Conservation (phyloP, 306 rosid species). For the Mimosa pudica region DNA sequence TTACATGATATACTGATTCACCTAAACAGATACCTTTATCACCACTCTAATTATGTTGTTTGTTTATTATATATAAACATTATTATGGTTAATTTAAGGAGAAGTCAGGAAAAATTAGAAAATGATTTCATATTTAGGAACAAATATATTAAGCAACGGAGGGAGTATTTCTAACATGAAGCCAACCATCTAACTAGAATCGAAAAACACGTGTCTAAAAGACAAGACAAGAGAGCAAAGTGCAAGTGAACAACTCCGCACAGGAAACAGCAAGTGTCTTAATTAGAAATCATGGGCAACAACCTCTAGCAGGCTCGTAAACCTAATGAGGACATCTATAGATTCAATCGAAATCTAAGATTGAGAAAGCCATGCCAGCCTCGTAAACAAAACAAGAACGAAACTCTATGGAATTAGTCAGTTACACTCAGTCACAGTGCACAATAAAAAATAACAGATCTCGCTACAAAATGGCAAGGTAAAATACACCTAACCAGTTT, state of each 20-base stretch:
- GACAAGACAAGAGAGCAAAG: background rate
- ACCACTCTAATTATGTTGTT: too few species aligned
- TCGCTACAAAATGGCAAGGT: slow-evolving; percentile 36
- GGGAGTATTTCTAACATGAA: background rate
- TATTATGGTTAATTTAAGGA: too few species aligned
- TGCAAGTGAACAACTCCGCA: background rate
- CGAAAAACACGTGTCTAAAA: background rate
- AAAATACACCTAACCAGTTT: slow-evolving; percentile 33
- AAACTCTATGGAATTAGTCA: slow-evolving; percentile 45
- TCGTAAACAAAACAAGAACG: slow-evolving; percentile 31
- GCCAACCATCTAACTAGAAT: background rate
- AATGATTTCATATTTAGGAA: too few species aligned
- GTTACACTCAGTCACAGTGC: slow-evolving; percentile 48
- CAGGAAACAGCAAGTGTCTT: background rate
- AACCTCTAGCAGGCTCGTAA: slow-evolving; percentile 12
- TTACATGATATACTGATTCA: too few species aligned
- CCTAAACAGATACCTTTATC: too few species aligned
- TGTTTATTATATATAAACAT: too few species aligned
- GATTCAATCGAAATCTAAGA: slow-evolving; percentile 6
- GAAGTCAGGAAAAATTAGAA: too few species aligned
- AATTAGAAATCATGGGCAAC: background rate
- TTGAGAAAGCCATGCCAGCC: slow-evolving; percentile 25
- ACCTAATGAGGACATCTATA: slow-evolving; percentile 1
- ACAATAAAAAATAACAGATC: slow-evolving; percentile 36
- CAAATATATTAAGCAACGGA: too few species aligned